Percentiles rank a stretch among this genome's conserved stretches.
Conservation (phyloP, 208 protist species). For the Leishmania tropica region DNA sequence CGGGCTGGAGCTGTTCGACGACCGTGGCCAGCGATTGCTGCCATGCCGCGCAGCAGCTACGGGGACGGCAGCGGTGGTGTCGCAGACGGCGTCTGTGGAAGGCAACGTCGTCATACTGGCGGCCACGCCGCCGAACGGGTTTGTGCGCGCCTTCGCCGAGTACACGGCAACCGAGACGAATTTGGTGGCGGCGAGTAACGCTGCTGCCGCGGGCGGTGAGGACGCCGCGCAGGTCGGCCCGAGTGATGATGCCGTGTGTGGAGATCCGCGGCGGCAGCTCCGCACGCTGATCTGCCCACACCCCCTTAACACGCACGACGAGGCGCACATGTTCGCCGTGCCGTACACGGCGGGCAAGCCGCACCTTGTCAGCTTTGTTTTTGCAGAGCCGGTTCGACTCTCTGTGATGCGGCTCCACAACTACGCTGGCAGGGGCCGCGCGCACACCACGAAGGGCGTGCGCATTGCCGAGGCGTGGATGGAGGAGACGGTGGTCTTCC, state of each 20-base stretch:
- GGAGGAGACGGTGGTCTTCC: conserved; percentile 56
- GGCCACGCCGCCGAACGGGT: conserved; percentile 6
- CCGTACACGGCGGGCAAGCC: conserved; percentile 71
- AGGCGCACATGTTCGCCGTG: conserved; percentile 78
- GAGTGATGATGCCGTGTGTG: conserved; percentile 13
- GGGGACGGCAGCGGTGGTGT: conserved; percentile 2
- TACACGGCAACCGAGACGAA: conserved; percentile 36
- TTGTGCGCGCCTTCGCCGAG: conserved; percentile 25
- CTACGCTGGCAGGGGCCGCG: conserved; percentile 91
- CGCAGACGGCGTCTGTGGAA: conserved; percentile 6
- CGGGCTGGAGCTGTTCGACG: conserved; percentile 92
- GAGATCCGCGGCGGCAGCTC: conserved; percentile 49
- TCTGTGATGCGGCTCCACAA: conserved; percentile 90
- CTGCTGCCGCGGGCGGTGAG: not conserved
- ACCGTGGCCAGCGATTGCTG: conserved; percentile 55
- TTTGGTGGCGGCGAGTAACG: conserved; percentile 10
- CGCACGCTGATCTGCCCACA: conserved; percentile 75
- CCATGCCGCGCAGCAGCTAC: conserved; percentile 13
- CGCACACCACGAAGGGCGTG: conserved; percentile 83
- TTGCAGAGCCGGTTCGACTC: conserved; percentile 52
- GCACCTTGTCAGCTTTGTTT: conserved; percentile 74
- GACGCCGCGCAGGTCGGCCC: not conserved
- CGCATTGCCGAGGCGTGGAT: conserved; percentile 81
- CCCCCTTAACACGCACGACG: conserved; percentile 83
- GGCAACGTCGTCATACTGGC: not conserved